Base-by-base conservation (phyloP, 345 rosid genomes). In the Pelargonium nanum region DNA sequence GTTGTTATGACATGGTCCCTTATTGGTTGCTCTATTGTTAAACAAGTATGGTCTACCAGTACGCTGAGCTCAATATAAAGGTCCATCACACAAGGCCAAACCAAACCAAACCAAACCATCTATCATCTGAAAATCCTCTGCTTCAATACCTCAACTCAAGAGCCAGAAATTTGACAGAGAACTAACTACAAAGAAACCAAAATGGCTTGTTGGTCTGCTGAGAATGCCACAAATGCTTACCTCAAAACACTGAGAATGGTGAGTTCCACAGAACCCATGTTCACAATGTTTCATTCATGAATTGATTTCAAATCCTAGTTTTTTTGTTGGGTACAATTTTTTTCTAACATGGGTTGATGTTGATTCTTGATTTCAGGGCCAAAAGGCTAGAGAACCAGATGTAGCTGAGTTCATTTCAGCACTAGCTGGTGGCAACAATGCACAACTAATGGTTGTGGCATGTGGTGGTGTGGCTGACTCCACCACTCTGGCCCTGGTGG, bases 211-310 rank as follows among this genome's bases (percentile, higher is more conserved):
- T 81, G 86, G 80, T 84, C 86, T 25, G 71, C 84, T 60, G 84
- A 84, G 70, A 84, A 84, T 45, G 89, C 89, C 61, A 77, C 74
- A 23, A 71, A 68, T 59, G 89, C 89, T 72, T 79, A 75, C 63
- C 79, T 81, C 65, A 19, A 74, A 64, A 65, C 86, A 26, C 44
- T 84, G 50, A 74, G 72, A 62, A 79, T 79, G 84, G 79, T 81
- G 59, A 55, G 65, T 26, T 10, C 0, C 23, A 19, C n/a, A 28
- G 7, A 24, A n/a, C 1, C 34, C 20, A 23, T 48, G 0, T n/a
- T n/a, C n/a, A n/a, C n/a, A n/a, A n/a, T n/a, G n/a, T n/a, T n/a
- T n/a, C n/a, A n/a, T n/a, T n/a, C n/a, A n/a, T n/a, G n/a, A n/a
- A n/a, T n/a, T n/a, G n/a, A n/a, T 22, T 0, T 13, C 12, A 0